Conservation (phyloP, 441 rosid genomes). For the Capsella rubella region DNA sequence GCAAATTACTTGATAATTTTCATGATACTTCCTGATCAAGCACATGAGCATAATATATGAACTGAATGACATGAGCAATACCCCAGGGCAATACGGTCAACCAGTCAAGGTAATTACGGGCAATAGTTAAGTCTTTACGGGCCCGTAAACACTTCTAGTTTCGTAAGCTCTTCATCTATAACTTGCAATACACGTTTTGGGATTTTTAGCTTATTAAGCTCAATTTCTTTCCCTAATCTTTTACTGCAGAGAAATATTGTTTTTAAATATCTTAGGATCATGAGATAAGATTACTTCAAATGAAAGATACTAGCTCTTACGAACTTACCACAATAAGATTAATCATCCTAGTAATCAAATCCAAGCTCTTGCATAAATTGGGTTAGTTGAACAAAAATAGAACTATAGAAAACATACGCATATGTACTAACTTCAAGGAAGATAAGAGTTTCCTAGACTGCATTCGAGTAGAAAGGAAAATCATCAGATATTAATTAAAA, state of each 20-base stretch:
- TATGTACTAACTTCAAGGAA: neutral
- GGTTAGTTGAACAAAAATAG: neutral
- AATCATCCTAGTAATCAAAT: neutral
- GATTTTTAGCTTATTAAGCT: neutral
- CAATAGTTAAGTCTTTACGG: neutral
- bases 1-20: neutral
- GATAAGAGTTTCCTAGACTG: neutral
- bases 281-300: neutral
- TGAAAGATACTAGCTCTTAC: neutral
- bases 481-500: neutral
- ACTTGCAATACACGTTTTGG: slow-evolving; percentile 1
- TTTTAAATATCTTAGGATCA: neutral
- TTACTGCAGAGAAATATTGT: neutral
- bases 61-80: neutral
- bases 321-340: neutral
- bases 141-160: neutral
- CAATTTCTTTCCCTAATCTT: neutral
- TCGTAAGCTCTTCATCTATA: neutral
- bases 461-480: neutral
- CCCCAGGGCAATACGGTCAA: neutral
- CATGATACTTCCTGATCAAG: neutral
- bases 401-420: neutral
- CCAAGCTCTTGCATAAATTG: neutral
- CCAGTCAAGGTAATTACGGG: neutral
- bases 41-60: neutral